Base-by-base conservation (phyloP, 805 yeast genomes). In the Yarrowia keelungensis region DNA sequence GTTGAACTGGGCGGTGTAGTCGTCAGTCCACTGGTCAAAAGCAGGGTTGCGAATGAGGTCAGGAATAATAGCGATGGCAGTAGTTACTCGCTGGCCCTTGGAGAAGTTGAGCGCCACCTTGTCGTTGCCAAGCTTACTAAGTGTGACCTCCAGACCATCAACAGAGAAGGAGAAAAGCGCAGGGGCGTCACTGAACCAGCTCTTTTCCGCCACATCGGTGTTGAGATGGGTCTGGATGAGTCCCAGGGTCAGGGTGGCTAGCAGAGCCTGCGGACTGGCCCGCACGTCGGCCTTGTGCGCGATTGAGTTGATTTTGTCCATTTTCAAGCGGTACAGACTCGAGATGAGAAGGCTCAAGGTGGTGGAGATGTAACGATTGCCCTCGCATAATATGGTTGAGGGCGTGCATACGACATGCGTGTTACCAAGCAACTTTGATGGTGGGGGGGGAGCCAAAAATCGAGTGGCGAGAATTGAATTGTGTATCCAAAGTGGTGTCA, bases 341-440 rank as follows among this genome's bases (percentile, higher is more conserved):
- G 4, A 0, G 32, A 0, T 5, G 32, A 26, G 32, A 26, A 2
- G 32, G 7, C 32, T 26, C 3, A 26, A 26, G 0, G 32, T 26
- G 32, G 32, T 26, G 32, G 32, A 26, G 32, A 26, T 26, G 56
- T 35, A 7, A n/a, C 26, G 56, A 51, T 51, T 51, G 42, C 56
- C 56, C 56, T 51, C 42, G 42, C 42, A 51, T 51, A 49, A 35
- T 38, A 26, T 59, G 26, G 71, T 75, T 73, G 73, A 73, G 58
- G 74, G 76, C 76, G 74, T 71, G 12, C 74, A 74, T 22, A 38
- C 66, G 26, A 72, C 75, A 16, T 26, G 47, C 8, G 71, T 73
- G 16, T 41, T 68, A 7, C 75, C 76, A 8, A 68, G 54, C 54
- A 49, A 49, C 54, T 49, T 49, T 49, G 53, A 49, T 49, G 53